Base-by-base conservation (phyloP, 345 rosid species). In the Brassica carinata region DNA sequence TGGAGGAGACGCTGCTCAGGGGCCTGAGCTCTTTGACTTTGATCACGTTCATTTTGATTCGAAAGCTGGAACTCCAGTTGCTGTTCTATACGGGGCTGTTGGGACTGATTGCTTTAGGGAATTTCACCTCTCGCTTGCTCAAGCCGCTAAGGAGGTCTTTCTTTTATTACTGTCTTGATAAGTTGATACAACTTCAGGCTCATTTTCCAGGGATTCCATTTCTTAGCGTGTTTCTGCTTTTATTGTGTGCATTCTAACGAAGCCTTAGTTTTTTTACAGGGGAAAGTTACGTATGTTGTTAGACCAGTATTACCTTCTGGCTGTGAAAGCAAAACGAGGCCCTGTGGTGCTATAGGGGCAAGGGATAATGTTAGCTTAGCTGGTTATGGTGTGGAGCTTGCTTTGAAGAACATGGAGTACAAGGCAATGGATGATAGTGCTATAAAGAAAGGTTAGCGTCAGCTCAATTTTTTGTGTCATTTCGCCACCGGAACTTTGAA, bases 371-470 rank as follows among this genome's bases (percentile, higher is more conserved):
- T 92, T 82, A 88, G 87, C 82, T 90, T 94, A 87, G 99, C 95
- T 81, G 99, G 99, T 72, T 96, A 94, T 85, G 98, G 99, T 61
- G 97, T 94, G 36, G 99, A 96, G 85, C 99, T 96, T 84, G 99
- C 99, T 77, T 58, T 96, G 86, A 96, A 96, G 88, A 96, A 94
- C 84, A 96, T 96, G 99, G 98, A 96, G 84, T 96, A 96, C 75
- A 96, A 96, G 79, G 99, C 99, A 43, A 94, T 96, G 90, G 99
- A 96, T 87, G 99, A 96, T 81, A 92, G 90, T 84, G 83, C 92
- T 8, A 82, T 96, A 82, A 94, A 91, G 88, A 92, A 93, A 89
- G 99, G 99, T 94, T 66, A 76, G 82, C 57, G 79, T 48, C 75
- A 53, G 19, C 36, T 57, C 34, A 14, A 9, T 19, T 10, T 40